phyloP scores from a whole-genome alignment of 805 yeast genomes.

The Yarrowia phangngaensis region DNA sequence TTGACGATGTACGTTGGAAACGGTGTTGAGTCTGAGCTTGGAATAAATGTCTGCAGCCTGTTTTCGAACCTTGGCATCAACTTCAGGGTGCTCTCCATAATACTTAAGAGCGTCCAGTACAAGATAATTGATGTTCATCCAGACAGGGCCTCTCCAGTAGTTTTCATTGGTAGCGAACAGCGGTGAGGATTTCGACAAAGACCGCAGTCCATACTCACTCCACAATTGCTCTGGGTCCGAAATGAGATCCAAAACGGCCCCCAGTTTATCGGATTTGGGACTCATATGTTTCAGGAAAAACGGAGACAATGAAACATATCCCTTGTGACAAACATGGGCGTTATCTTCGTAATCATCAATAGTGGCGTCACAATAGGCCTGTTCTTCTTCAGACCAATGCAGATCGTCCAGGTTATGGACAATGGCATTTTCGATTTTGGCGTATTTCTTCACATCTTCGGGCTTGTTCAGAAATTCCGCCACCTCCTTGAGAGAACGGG shows the following conservation, averaged over 20 bases:
- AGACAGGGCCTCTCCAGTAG: conserved; percentile 93
- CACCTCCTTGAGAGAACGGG: conserved; percentile 70
- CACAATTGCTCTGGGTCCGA: conserved; percentile 71
- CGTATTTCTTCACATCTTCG: conserved; percentile 57
- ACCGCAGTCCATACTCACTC: conserved; percentile 74
- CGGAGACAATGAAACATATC: conserved; percentile 84
- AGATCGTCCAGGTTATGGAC: conserved; percentile 60
- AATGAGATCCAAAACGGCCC: conserved; percentile 53
- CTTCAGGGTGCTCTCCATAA: conserved; percentile 45
- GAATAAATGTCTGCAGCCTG: conserved; percentile 52
- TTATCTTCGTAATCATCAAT: conserved; percentile 69
- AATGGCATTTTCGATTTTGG: conserved; percentile 53
- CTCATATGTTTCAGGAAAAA: conserved; percentile 67
- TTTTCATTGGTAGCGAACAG: conserved; percentile 75
- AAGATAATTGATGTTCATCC: conserved; percentile 89
- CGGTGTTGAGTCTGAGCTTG: conserved; percentile 60
- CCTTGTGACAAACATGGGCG: conserved; percentile 74
- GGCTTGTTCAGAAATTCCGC: conserved; percentile 57
- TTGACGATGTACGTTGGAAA: conserved; percentile 61
- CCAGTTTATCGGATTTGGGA: conserved; percentile 47
- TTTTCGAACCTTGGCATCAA: conserved; percentile 38
- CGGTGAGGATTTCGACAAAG: conserved; percentile 64
- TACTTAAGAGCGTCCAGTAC: conserved; percentile 62
- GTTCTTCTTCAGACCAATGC: conserved; percentile 72
- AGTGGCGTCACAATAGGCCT: conserved; percentile 77